Percentiles rank a stretch among this genome's conserved stretches.
Conservation (phyloP, 495 filamentous ascomycete genomes). For the Hypoxylon lienhwacheense region DNA sequence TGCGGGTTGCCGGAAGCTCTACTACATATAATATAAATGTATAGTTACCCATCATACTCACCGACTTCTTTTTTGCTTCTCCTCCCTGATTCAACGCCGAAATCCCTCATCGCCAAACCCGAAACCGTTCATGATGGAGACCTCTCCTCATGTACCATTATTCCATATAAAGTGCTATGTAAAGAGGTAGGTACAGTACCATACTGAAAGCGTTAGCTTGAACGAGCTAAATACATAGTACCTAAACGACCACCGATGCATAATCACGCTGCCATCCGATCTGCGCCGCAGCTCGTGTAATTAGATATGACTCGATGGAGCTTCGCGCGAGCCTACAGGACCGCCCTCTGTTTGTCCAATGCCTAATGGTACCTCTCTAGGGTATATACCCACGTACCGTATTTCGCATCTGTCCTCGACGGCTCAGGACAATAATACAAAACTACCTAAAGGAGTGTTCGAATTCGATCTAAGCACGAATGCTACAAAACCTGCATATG, state of each 20-base stretch:
- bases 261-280: conserved; percentile 34
- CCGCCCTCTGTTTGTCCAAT: conserved; percentile 8
- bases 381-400: conserved; percentile 2
- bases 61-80: conserved; percentile 24
- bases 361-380: too few species aligned
- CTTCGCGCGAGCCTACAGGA: conserved; percentile 7
- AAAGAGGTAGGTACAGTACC: too few species aligned
- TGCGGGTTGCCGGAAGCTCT: too few species aligned
- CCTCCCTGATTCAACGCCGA: conserved; percentile 11
- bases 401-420: conserved; percentile 12
- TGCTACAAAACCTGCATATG: too few species aligned
- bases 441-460: not conserved
- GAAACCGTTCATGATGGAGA: conserved; percentile 9
- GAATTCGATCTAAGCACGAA: too few species aligned
- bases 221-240: not conserved
- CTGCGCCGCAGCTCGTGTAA: conserved; percentile 27
- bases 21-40: too few species aligned
- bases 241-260: conserved; percentile 26
- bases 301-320: conserved; percentile 14
- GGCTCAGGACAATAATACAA: not conserved
- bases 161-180: too few species aligned
- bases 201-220: conserved; percentile 7
- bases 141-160: conserved; percentile 7
- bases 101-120: conserved; percentile 11
- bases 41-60: conserved; percentile 16